These are phyloP conservation scores for Lumnitzera racemosa DNA, from an alignment of 345 rosid species.

Conservation along the genomic window DNA sequence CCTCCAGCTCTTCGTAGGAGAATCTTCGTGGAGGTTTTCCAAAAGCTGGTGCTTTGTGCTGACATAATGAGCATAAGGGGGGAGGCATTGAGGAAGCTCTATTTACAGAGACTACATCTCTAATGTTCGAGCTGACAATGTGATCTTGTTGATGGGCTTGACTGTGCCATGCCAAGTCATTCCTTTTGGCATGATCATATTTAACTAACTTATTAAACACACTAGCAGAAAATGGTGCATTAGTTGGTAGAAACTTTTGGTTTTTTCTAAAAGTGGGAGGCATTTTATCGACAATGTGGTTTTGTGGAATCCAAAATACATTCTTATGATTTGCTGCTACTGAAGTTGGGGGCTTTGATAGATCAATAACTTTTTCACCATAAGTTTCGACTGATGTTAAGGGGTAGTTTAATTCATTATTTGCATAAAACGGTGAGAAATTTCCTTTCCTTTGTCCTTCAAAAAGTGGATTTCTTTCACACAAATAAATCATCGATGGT, in stretches of 20 bases:
- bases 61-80: constrained; percentile 69
- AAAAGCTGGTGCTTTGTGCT: constrained; percentile 55
- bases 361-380: constrained; percentile 21
- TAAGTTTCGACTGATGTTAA: constrained; percentile 7
- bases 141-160: constrained; percentile 23
- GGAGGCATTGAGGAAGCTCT: constrained; percentile 61
- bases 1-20: constrained; percentile 45
- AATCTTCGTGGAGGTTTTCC: constrained; percentile 62
- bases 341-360: constrained; percentile 16
- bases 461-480: constrained; percentile 52
- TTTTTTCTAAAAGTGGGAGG: constrained; percentile 8
- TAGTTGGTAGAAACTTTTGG: constrained; percentile 8
- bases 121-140: constrained; percentile 25
- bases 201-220: constrained; percentile 41
- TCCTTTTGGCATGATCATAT: constrained; percentile 31
- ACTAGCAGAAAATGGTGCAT: constrained; percentile 28
- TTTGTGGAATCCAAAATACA: constrained; percentile 43
- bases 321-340: constrained; percentile 13
- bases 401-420: constrained; percentile 13
- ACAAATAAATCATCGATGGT: constrained; percentile 30
- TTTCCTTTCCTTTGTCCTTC: constrained; percentile 31
- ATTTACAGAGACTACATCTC: constrained; percentile 36
- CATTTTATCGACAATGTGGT: constrained; percentile 24
- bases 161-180: constrained; percentile 14
- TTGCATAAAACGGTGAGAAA: constrained; percentile 11